phyloP scores from a whole-genome alignment of 2,329 filamentous ascomycete species.

The Colletotrichum sp. region DNA sequence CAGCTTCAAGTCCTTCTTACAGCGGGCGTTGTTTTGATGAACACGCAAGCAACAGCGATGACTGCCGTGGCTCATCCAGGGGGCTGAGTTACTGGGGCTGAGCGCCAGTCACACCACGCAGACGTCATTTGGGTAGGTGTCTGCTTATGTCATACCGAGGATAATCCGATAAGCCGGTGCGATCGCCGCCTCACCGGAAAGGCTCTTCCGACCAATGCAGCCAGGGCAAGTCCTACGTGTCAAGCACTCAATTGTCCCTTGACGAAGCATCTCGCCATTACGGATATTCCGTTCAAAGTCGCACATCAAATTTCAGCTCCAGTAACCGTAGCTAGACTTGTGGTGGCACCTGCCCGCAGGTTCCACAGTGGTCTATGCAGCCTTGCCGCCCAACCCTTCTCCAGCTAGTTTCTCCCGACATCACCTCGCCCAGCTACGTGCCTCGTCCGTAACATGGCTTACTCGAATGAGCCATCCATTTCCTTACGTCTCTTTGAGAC shows the following conservation, averaged over 20 bases:
- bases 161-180: neutral
- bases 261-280: neutral
- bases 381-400: neutral
- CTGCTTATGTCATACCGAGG: neutral
- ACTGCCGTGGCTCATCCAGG: neutral
- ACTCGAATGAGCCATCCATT: neutral
- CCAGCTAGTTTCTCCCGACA: neutral
- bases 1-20: neutral
- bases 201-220: neutral
- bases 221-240: neutral
- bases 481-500: constrained; percentile 7
- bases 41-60: neutral
- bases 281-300: neutral
- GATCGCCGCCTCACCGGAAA: neutral
- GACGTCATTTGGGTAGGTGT: neutral
- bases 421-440: neutral
- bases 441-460: neutral
- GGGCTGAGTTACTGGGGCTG: neutral
- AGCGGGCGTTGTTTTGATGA: neutral
- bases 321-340: neutral
- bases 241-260: neutral
- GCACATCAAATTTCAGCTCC: neutral
- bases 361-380: neutral
- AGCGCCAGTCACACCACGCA: neutral
- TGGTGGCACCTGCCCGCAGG: neutral